Base-by-base conservation (phyloP, 495 filamentous ascomycete species). In the Trichoderma virens region DNA sequence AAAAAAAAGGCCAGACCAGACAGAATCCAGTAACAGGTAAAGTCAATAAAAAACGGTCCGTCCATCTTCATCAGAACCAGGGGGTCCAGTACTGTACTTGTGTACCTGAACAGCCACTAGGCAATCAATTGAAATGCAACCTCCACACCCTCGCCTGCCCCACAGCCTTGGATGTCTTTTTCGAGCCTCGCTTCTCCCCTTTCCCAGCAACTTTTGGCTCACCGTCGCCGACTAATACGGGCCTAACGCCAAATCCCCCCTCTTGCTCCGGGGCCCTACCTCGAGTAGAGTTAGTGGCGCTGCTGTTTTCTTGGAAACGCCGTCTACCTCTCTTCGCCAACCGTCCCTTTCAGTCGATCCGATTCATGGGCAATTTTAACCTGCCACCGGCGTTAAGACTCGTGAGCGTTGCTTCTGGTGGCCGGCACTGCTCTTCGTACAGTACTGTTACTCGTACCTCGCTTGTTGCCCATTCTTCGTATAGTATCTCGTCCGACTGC, bases 331-430 rank as follows among this genome's bases (percentile, higher is more conserved):
- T n/a, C 20, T 56, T 56, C 45, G 51, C 51, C 25, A 27, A 30
- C 18, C 28, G 23, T 30, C 51, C 51, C 11, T 56, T 56, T 18
- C 28, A 14, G 51, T 28, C 51, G 14, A 6, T 27, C 51, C 25
- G 51, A 13, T 30, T 30, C 23, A 56, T 13, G 51, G 27, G 23
- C 51, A 30, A 30, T 56, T 30, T 27, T 30, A 56, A 56, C 51
- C 51, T 56, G 23, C 51, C 51, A 30, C 51, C 51, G 51, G 51
- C 51, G 51, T 28, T 56, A 56, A 56, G 51, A 14, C 51, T 56
- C 51, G 18, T 27, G 51, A 56, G 51, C 51, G 25, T 30, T 56
- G 45, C 45, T 25, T 51, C 45, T 45, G 41, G 41, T 45, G 41
- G 41, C 41, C 34, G 34, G 11, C 11, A 35, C 35, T 14, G 35